Percentiles rank a stretch among this genome's conserved stretches.
Evolutionary conservation across 2,329 filamentous ascomycete species (phyloP).

Genomic region (Claviceps paspali): DNA sequence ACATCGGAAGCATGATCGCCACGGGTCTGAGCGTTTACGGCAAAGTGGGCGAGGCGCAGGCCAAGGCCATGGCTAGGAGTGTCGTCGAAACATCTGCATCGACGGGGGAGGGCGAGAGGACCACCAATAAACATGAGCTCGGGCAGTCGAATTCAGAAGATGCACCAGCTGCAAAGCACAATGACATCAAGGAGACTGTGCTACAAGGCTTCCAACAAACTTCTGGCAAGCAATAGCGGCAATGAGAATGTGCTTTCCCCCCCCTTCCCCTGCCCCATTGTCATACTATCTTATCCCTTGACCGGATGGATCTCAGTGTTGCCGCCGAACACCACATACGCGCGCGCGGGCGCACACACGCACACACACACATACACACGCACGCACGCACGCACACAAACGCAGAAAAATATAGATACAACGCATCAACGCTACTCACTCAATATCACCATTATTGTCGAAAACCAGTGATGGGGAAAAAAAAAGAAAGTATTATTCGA

Average conservation of each 20-base stretch:
- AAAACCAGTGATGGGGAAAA: no score
- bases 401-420: no score
- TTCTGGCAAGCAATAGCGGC: slow-evolving; percentile 19
- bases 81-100: slow-evolving; percentile 18
- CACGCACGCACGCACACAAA: no score
- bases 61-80: slow-evolving; percentile 46
- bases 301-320: no score
- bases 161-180: slow-evolving; percentile 7
- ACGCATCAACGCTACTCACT: no score
- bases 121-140: slow-evolving; percentile 7
- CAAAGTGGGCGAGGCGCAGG: slow-evolving; percentile 73
- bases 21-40: slow-evolving; percentile 91
- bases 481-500: no score
- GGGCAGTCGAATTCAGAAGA: slow-evolving; percentile 8
- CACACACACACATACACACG: no score
- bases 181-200: slow-evolving; percentile 23
- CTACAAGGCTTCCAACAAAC: slow-evolving; percentile 25
- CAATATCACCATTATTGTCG: no score
- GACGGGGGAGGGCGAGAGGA: slow-evolving; percentile 7
- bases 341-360: no score
- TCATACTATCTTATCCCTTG: no score
- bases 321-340: no score
- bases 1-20: slow-evolving; percentile 93
- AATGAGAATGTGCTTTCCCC: not conserved
- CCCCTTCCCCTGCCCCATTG: no score